Base-by-base conservation (phyloP, 176 grass and related monocot species). In the Aegilops tauschii region DNA sequence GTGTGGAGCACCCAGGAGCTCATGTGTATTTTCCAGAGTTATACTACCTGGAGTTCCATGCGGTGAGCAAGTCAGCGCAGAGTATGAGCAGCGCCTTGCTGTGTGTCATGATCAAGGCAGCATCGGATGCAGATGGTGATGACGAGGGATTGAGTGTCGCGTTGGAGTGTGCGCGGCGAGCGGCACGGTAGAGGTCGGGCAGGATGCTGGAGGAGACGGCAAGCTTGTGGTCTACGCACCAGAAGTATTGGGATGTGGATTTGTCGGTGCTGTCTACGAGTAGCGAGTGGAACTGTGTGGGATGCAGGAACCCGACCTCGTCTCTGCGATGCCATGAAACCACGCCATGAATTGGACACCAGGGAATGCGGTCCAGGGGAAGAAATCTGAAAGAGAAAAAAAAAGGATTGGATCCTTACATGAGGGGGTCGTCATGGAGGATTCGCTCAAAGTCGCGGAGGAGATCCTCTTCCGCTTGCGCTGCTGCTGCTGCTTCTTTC, bases 271-370 rank as follows among this genome's bases (percentile, higher is more conserved):
- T 1, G 62, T 67, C 59, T 1, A 18, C 18, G 37, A 83, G 88
- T 8, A 97, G 77, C 9, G 95, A 89, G 40, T 37, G 25, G 69
- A 97, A 87, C 47, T 97, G 90, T 4, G 85, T 88, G 1, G 92
- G 89, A 14, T 92, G 90, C 87, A 95, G 82, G 88, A 97, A 95
- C 3, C 95, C 95, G 11, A 97, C 84, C 87, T 97, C 95, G 64
- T 97, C 84, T 12, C 92, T 97, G 90, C 12, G 76, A 7, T 2
- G 7, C 1, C 49, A 52, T 52, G 49, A 17, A 52, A 52, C 49
- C 49, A 52, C 50, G 23, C 27, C 73, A 52, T 52, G 73, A 18
- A 30, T 16, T 12, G 73, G 2, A 84, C 31, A 42, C 1, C 16
- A 6, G 27, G 37, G 27, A 1, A 42, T 36, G 23, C 1, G 73